Evolutionary conservation across 805 yeast genomes (phyloP).

Genomic region (Candida fluviatilis): DNA sequence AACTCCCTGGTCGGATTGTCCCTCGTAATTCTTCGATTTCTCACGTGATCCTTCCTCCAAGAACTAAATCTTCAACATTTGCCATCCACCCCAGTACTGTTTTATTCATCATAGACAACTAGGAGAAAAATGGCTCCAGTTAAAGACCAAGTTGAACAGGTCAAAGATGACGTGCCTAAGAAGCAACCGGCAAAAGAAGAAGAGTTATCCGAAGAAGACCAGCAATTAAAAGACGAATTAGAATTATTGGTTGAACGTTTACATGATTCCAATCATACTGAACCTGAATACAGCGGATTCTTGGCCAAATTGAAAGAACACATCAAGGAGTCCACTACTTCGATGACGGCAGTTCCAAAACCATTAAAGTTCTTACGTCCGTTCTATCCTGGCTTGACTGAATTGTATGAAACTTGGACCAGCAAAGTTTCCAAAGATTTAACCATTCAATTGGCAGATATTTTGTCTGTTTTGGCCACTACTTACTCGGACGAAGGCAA

Average conservation of each 20-base stretch:
- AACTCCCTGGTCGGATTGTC: not conserved
- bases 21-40: not conserved
- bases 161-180: slow-evolving; percentile 20
- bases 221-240: slow-evolving; percentile 77
- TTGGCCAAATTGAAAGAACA: slow-evolving; percentile 67
- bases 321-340: slow-evolving; percentile 90
- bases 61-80: slow-evolving; percentile 1
- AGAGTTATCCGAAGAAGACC: slow-evolving; percentile 91
- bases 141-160: slow-evolving; percentile 19
- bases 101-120: not conserved
- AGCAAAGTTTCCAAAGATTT: slow-evolving; percentile 31
- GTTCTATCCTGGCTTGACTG: slow-evolving; percentile 65
- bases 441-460: slow-evolving; percentile 70
- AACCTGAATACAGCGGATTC: slow-evolving; percentile 53
- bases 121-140: slow-evolving; percentile 30
- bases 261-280: slow-evolving; percentile 43
- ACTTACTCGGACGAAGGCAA: slow-evolving; percentile 81
- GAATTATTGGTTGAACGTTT: slow-evolving; percentile 83
- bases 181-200: slow-evolving; percentile 48
- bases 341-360: slow-evolving; percentile 99
- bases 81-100: not conserved
- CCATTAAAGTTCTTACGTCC: slow-evolving; percentile 95
- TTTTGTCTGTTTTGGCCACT: slow-evolving; percentile 91
- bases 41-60: not conserved
- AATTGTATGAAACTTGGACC: slow-evolving; percentile 63